Conservation (phyloP, 768 basidiomycete species). For the Serendipita sp. region DNA sequence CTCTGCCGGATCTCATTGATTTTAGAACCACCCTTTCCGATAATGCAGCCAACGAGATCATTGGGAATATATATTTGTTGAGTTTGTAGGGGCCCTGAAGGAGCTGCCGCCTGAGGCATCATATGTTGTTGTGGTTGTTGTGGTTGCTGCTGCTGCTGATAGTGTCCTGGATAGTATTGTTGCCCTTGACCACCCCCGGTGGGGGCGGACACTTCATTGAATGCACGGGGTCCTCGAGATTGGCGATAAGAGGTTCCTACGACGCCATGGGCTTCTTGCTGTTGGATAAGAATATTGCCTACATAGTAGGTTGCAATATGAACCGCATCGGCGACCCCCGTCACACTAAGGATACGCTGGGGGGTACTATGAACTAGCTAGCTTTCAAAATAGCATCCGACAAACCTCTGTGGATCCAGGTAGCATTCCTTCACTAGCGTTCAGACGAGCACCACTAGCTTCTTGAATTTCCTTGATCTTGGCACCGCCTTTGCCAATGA, state of each 20-base stretch:
- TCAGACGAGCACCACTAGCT: conserved; percentile 86
- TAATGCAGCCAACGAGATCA: conserved; percentile 91
- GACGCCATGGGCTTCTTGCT: conserved; percentile 42
- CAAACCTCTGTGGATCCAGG: conserved; percentile 97
- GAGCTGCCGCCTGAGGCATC: conserved; percentile 1
- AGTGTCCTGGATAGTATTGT: background rate
- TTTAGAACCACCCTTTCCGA: conserved; percentile 94
- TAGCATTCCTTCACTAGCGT: conserved; percentile 95
- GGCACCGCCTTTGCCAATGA: conserved; percentile 91
- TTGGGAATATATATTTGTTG: conserved; percentile 99
- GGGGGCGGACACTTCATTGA: conserved; percentile 47
- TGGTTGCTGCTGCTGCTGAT: background rate
- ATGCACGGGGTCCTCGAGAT: conserved; percentile 27
- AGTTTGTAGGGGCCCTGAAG: conserved; percentile 41
- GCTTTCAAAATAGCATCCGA: conserved; percentile 6
- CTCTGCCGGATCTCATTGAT: conserved; percentile 97
- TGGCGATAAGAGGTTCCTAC: conserved; percentile 51
- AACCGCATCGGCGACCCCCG: conserved; percentile 96
- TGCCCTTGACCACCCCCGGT: conserved; percentile 1
- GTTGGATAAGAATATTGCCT: conserved; percentile 91
- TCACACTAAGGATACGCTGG: conserved; percentile 91
- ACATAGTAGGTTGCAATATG: conserved; percentile 99
- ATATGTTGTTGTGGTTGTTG: background rate
- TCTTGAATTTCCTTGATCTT: conserved; percentile 99
- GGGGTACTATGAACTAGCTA: conserved; percentile 10